A percentile compares a stretch with the other conserved stretches of the same genome.
Evolutionary conservation across 441 rosid species (phyloP).

Genomic region (Eugenia klotzschiana): DNA sequence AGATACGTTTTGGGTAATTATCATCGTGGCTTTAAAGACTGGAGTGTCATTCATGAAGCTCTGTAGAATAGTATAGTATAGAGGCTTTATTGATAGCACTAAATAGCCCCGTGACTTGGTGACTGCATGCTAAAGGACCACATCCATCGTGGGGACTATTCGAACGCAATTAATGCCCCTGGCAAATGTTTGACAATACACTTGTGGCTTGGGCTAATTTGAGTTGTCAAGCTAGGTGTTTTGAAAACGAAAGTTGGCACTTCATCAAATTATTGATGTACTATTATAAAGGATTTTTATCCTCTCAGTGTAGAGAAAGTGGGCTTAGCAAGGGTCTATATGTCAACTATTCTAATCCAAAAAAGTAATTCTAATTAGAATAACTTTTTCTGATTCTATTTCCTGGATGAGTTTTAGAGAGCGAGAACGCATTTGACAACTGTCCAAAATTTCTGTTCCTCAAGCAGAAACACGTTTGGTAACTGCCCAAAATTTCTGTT

Average conservation of each 20-base stretch:
- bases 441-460: too few species aligned
- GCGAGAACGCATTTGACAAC: too few species aligned
- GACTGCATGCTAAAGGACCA: background rate
- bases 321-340: too few species aligned
- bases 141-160: background rate
- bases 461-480: too few species aligned
- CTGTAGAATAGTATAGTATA: background rate
- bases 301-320: background rate
- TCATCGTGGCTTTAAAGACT: background rate
- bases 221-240: background rate
- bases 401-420: too few species aligned
- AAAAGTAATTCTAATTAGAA: too few species aligned
- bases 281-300: background rate
- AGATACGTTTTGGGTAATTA: background rate
- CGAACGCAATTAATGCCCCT: background rate
- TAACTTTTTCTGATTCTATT: too few species aligned
- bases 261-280: background rate
- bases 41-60: background rate
- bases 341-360: too few species aligned
- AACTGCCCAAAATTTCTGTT: too few species aligned
- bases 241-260: background rate
- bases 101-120: background rate
- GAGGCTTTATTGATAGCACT: background rate
- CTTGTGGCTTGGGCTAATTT: background rate
- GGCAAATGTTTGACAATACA: background rate